phyloP scores from a whole-genome alignment of 2,329 filamentous ascomycete species.

The Apiospora hydei region DNA sequence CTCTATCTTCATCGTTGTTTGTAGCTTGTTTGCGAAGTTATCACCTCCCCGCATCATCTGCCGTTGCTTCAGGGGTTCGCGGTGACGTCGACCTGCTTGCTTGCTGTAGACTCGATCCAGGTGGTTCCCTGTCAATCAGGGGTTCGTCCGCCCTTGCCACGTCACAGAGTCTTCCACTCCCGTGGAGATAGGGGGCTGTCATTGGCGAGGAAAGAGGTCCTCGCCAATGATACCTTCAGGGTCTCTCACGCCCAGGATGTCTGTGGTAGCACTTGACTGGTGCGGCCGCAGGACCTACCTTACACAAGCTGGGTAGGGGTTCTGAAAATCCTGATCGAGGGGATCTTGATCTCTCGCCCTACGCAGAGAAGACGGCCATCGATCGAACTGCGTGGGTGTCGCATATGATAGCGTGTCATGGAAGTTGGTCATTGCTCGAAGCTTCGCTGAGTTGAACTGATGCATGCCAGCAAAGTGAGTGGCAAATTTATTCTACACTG shows the following conservation, averaged over 20 bases:
- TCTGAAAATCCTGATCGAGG: neutral
- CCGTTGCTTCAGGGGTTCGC: neutral
- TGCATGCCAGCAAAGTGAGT: neutral
- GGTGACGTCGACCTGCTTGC: constrained; percentile 12
- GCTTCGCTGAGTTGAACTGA: neutral
- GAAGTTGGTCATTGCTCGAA: neutral
- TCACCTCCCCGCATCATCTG: neutral
- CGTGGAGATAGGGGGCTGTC: neutral
- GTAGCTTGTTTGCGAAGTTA: neutral
- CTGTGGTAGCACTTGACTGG: neutral
- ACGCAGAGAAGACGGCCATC: neutral
- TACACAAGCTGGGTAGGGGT: constrained; percentile 5
- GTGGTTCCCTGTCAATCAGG: neutral
- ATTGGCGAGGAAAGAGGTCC: neutral
- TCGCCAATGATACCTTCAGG: neutral
- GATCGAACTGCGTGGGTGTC: neutral
- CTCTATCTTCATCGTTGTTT: neutral
- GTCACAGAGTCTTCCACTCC: neutral
- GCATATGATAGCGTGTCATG: neutral
- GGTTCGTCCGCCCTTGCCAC: neutral
- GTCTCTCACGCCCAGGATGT: neutral
- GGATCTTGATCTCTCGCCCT: neutral
- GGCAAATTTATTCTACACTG: too few species aligned
- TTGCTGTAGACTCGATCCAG: neutral
- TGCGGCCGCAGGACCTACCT: neutral